Evolutionary conservation across 1,284 basidiomycete genomes (phyloP).

Genomic region (Sporisorium scitamineum): DNA sequence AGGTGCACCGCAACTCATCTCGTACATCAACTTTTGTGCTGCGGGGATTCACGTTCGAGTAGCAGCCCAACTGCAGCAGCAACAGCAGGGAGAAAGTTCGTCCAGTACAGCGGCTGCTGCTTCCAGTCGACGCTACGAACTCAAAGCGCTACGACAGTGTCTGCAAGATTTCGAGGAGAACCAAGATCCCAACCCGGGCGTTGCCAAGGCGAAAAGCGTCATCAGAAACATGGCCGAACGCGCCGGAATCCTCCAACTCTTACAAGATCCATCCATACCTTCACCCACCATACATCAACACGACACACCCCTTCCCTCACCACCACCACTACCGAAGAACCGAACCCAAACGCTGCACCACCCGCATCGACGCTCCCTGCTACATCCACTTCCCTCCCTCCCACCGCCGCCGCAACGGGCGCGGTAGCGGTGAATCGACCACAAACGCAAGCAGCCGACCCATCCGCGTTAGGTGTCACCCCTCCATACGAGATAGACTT

Average conservation of each 20-base stretch:
- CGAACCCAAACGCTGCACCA: background rate
- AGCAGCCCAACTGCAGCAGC: slow-evolving; percentile 52
- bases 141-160: slow-evolving; percentile 25
- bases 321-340: background rate
- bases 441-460: background rate
- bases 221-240: slow-evolving; percentile 32
- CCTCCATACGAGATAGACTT: slow-evolving; percentile 35
- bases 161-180: slow-evolving; percentile 33
- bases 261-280: slow-evolving; percentile 8
- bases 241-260: slow-evolving; percentile 15
- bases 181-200: slow-evolving; percentile 28
- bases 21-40: slow-evolving; percentile 66
- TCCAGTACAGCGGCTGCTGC: slow-evolving; percentile 14
- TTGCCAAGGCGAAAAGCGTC: slow-evolving; percentile 24
- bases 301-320: background rate
- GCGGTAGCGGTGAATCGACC: background rate
- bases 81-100: slow-evolving; percentile 6
- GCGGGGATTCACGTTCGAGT: slow-evolving; percentile 66
- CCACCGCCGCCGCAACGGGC: background rate
- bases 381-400: too few species aligned
- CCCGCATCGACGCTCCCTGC: background rate
- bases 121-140: slow-evolving; percentile 19
- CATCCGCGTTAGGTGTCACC: background rate
- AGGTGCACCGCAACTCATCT: slow-evolving; percentile 66
- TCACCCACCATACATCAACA: slow-evolving; percentile 9